phyloP scores from a whole-genome alignment of 2,329 filamentous ascomycete species.

The Nigrospora osmanthi region DNA sequence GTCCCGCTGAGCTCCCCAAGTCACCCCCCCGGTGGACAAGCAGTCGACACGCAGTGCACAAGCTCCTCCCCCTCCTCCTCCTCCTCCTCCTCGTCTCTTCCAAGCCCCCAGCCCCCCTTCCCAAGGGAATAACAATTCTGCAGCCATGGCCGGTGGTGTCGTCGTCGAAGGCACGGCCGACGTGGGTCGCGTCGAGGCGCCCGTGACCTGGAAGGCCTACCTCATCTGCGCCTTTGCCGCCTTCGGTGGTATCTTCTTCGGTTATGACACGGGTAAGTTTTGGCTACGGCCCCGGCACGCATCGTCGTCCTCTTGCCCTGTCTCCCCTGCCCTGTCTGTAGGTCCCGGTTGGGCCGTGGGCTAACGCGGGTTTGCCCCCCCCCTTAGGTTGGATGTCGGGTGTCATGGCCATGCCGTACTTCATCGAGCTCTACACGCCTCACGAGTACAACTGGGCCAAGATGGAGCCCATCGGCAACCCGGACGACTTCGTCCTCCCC shows the following conservation, averaged over 20 bases:
- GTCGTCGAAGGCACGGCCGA: conserved; percentile 33
- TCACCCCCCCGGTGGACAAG: too few relatives aligned
- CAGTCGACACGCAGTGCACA: background rate
- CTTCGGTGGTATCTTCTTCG: conserved; percentile 30
- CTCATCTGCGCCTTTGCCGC: conserved; percentile 24
- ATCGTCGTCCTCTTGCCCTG: background rate
- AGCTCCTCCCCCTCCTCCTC: background rate
- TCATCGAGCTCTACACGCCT: conserved; percentile 33
- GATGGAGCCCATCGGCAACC: conserved; percentile 12
- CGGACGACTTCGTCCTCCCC: conserved; percentile 30
- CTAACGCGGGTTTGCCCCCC: too few relatives aligned
- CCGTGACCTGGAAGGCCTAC: conserved; percentile 47
- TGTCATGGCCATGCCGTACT: conserved; percentile 30
- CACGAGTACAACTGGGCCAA: conserved; percentile 20
- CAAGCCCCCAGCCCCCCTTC: background rate
- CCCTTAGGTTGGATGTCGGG: conserved; percentile 49
- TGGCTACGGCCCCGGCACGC: background rate
- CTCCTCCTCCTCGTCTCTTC: too few relatives aligned
- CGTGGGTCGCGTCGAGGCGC: conserved; percentile 47
- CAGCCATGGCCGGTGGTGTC: conserved; percentile 19
- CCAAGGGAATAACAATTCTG: background rate
- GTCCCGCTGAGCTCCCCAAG: too few relatives aligned
- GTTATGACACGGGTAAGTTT: conserved; percentile 26
- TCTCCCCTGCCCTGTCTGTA: too few relatives aligned
- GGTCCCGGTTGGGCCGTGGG: too few relatives aligned